Base-by-base conservation (phyloP, 192 early-diverging fungal species). In the Gaertneriomyces semiglobifer region DNA sequence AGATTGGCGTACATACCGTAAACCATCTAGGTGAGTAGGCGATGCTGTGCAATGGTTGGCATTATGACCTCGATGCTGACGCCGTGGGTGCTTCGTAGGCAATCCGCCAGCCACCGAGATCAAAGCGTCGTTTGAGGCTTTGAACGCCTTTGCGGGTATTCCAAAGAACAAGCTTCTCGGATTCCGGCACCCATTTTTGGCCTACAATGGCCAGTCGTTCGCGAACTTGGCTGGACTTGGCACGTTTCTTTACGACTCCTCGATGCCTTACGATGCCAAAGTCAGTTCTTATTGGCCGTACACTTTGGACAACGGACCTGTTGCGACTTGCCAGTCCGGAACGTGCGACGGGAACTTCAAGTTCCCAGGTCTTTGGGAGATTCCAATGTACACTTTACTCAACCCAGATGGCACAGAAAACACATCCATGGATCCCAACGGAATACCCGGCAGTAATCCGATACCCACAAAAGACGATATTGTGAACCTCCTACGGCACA, bases 1-100 rank as follows among this genome's bases (percentile, higher is more conserved):
- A 88, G 56, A 83, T 90, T 41, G 86, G 83, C 19, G 80, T 81
- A 18, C 84, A 86, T 53, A 82, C 84, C 20, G 74, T 82, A 62
- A 84, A 69, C 20, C 84, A 83, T 53, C 18, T 62, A 18, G 78
- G 72, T 69, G 38, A 5, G 64, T 47, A 41, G 18, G 25, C 25
- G 25, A 33, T 33, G n/a, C n/a, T n/a, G 25, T 33, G 25, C 25
- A 33, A 33, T 33, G 25, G 2, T 0, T 0, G 0, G 25, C 25
- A 33, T 33, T 33, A 1, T 63, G 16, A 57, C 1, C 14, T 52
- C 46, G 8, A 9, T 63, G 1, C 18, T 20, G 16, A 16, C 25
- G 25, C 25, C 25, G 25, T 33, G 25, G 25, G 25, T 33, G 40
- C 43, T 33, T 40, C 38, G 44, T 53, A 66, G 43, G 18, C 9